Base-by-base conservation (phyloP, 176 grass and related monocot genomes). In the Puccinellia tenuiflora region DNA sequence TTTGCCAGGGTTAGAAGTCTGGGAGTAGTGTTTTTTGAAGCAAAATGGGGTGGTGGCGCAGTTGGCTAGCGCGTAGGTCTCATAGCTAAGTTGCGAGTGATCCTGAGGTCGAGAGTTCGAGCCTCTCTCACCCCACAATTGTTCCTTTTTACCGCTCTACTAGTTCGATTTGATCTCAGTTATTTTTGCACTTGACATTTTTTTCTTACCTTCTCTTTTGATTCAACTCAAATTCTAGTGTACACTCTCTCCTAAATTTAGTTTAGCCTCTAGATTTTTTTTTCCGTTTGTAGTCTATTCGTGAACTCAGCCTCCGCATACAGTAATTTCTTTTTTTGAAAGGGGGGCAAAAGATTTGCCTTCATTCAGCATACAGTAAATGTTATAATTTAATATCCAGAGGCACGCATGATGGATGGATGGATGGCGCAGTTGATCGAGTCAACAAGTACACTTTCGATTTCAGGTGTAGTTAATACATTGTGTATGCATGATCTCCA, bases 81-180 rank as follows among this genome's bases (percentile, higher is more conserved):
- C 76, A 80, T 94, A 92, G 85, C 84, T 78, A 21, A 46, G 38
- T 51, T 34, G 20, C 7, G 94, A 88, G 87, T 88, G 1, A 90
- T 92, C 91, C 90, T 89, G 92, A 92, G 88, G 86, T 91, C 84
- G 81, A 88, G 85, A 94, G 92, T 94, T 87, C 85, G 84, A 92
- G 90, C 94, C 90, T 92, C 88, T 97, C 89, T 92, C 90, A 64
- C 35, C 24, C 50, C 42, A 48, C 8, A 6, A n/a, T n/a, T n/a
- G n/a, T n/a, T n/a, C 13, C 43, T 46, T 15, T 46, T 46, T 14
- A 13, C 12, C 3, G 43, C 43, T 3, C 43, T 46, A 15, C 12
- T 46, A 13, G 43, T 46, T 46, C 43, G 43, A 18, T 9, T 26
- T 64, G 14, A 6, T 13, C 21, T 16, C 7, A 43, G 26, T 48